Evolutionary conservation across 2,329 filamentous ascomycete genomes (phyloP).

Genomic region (Exophiala lecanii-corni): DNA sequence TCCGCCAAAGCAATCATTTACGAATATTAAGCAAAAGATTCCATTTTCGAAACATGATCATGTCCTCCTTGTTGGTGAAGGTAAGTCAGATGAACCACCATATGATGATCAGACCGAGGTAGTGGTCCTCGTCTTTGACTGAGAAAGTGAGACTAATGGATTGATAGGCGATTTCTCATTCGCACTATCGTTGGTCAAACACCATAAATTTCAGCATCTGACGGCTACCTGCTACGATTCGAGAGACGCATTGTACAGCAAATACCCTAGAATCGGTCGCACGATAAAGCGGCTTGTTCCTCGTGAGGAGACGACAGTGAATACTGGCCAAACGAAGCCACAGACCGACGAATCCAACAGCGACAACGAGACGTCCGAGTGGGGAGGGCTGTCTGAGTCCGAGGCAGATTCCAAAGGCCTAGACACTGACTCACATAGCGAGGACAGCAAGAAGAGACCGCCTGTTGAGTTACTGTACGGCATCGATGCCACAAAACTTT

Average conservation of each 20-base stretch:
- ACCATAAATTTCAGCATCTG: slow-evolving; percentile 38
- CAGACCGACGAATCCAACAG: slow-evolving; percentile 2
- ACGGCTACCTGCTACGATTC: slow-evolving; percentile 45
- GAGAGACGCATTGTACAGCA: slow-evolving; percentile 52
- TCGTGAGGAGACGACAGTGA: slow-evolving; percentile 33
- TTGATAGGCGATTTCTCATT: slow-evolving; percentile 50
- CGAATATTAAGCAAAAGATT: slow-evolving; percentile 19
- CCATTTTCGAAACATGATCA: slow-evolving; percentile 40
- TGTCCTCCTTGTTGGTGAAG: slow-evolving; percentile 43
- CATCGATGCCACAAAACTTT: slow-evolving; percentile 41
- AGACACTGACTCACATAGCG: neutral
- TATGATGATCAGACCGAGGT: slow-evolving; percentile 13
- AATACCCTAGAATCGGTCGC: slow-evolving; percentile 64
- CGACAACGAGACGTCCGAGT: slow-evolving; percentile 19
- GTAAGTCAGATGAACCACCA: slow-evolving; percentile 28
- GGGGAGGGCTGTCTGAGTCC: slow-evolving; percentile 24
- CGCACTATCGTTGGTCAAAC: slow-evolving; percentile 38
- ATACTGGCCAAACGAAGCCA: slow-evolving; percentile 2
- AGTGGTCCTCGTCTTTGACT: neutral
- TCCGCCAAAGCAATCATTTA: neutral
- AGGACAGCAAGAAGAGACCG: slow-evolving; percentile 14
- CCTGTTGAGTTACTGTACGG: slow-evolving; percentile 36
- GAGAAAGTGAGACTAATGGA: too few relatives aligned
- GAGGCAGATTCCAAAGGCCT: neutral
- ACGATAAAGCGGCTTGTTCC: slow-evolving; percentile 25